Evolutionary conservation across 139 green algal species (phyloP), one percentile per base, ranked within the genome.

Genomic region (Pleodorina starrii): DNA sequence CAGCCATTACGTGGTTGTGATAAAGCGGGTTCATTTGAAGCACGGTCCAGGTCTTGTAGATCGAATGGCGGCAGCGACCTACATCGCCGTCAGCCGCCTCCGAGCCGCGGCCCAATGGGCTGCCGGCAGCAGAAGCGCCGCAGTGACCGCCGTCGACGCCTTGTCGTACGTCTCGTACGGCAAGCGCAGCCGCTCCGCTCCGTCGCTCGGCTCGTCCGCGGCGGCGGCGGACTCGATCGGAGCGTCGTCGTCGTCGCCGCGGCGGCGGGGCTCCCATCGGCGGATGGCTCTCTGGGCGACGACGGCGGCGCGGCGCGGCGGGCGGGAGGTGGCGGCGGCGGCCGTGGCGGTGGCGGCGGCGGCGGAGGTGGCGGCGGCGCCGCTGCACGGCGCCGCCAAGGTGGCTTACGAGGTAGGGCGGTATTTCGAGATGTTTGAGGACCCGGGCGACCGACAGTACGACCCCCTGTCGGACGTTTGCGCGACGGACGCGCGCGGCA

Each of bases 1-100:
- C 10, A 68, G 54, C 5, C 78, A 85, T 50, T 85, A 74, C 36
- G 78, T 73, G 6, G 78, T 73, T 14, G 35, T 85, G 21, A 73
- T 85, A 14, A 73, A 54, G 23, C 36, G 36, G 1, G 78, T 85
- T 5, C 19, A 85, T 51, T 35, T 73, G 51, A 68, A 74, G 78
- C 51, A 2, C 38, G 38, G 78, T 2, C 78, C 78, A 1, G 27
- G 19, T 0, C 23, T 46, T 2, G 25, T 74, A 0, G 54, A 85
- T 17, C 78, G 78, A 10, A n/a, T 51, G 51, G 78, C 51, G 0
- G 78, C 78, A 0, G 0, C 51, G 7, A 73, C 54, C 1, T 85
- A 85, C 78, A 29, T 73, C 11, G 11, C 29, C 35, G 78, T 85
- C 7, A 36, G 27, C 40, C 12, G 50, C 38, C 4, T 54, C 23